phyloP scores from a whole-genome alignment of 306 rosid genomes.

The Alnus rubra region DNA sequence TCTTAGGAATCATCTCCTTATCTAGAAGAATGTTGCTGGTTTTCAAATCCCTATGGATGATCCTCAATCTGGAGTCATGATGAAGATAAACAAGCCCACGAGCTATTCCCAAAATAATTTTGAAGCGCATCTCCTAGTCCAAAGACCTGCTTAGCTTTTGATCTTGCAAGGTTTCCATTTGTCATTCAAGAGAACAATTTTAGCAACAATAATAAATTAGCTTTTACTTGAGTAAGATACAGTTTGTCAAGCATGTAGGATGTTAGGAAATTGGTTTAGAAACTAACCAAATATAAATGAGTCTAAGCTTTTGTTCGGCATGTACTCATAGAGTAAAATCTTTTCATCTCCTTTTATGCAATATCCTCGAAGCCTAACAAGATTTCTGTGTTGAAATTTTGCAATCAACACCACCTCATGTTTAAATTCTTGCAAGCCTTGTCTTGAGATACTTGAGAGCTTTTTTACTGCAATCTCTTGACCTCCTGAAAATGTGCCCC shows the following conservation, averaged over 20 bases:
- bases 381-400: conserved; percentile 28
- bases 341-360: conserved; percentile 20
- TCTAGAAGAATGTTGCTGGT: conserved; percentile 27
- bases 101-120: conserved; percentile 20
- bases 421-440: conserved; percentile 21
- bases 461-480: conserved; percentile 17
- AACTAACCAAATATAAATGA: too few species aligned
- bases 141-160: background rate
- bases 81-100: conserved; percentile 32
- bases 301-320: conserved; percentile 26
- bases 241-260: background rate
- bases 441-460: conserved; percentile 10
- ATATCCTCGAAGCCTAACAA: conserved; percentile 20
- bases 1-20: conserved; percentile 25
- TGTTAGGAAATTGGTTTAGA: background rate
- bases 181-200: background rate
- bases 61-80: conserved; percentile 26
- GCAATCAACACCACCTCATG: conserved; percentile 22
- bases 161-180: background rate
- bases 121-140: conserved; percentile 4
- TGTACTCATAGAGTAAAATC: conserved; percentile 17
- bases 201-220: background rate
- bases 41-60: conserved; percentile 30
- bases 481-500: conserved; percentile 16
- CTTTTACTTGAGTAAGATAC: background rate